phyloP scores from a whole-genome alignment of 2,329 filamentous ascomycete species.

The Neurospora crassa region DNA sequence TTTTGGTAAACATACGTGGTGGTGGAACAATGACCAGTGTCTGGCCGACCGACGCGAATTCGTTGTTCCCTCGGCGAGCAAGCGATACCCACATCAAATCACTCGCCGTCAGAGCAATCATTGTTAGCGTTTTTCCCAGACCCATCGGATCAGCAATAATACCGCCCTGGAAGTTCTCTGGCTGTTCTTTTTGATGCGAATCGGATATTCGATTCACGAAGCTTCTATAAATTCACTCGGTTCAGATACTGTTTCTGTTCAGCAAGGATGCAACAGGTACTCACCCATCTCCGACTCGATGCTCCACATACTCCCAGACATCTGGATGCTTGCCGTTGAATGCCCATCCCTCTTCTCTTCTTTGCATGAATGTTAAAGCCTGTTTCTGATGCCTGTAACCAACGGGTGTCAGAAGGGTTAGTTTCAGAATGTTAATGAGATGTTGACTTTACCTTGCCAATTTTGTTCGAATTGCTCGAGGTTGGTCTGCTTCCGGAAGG shows the following conservation, averaged over 20 bases:
- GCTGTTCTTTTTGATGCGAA: conserved; percentile 20
- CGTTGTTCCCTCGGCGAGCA: background rate
- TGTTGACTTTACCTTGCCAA: conserved; percentile 17
- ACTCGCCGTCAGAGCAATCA: conserved; percentile 30
- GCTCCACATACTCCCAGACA: conserved; percentile 25
- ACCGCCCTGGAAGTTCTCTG: conserved; percentile 29
- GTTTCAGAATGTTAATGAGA: background rate
- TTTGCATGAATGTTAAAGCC: conserved; percentile 32
- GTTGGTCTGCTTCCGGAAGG: conserved; percentile 22
- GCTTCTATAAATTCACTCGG: conserved; percentile 11
- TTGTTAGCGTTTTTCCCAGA: conserved; percentile 34
- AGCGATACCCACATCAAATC: conserved; percentile 11
- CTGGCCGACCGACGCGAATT: background rate
- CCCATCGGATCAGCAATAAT: conserved; percentile 39
- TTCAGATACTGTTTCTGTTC: background rate
- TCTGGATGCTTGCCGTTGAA: conserved; percentile 20
- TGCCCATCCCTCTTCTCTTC: conserved; percentile 28
- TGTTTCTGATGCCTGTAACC: conserved; percentile 31
- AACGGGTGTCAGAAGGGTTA: conserved; percentile 2
- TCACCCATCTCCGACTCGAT: conserved; percentile 13
- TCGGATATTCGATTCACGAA: conserved; percentile 27
- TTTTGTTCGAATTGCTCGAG: conserved; percentile 15
- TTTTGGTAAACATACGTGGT: conserved; percentile 18
- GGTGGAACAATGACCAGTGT: conserved; percentile 30
- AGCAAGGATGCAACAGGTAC: background rate